A percentile compares a stretch with the other conserved stretches of the same genome.
Evolutionary conservation across 2,329 filamentous ascomycete species (phyloP).

Genomic region (Zymoseptoria tritici): DNA sequence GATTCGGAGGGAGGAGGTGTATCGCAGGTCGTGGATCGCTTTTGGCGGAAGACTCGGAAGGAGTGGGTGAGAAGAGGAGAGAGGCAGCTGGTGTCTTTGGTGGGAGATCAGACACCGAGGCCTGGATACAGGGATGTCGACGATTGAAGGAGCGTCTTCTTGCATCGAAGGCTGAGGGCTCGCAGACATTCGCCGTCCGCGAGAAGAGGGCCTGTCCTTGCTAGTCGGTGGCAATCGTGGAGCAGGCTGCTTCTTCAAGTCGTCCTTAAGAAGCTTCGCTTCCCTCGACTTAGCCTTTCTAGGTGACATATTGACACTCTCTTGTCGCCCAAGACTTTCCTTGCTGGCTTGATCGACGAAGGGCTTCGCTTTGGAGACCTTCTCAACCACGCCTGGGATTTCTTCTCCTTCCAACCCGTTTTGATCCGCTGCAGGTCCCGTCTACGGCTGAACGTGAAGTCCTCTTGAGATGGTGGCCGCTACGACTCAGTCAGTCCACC

Average conservation of each 20-base stretch:
- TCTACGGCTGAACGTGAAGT: constrained; percentile 45
- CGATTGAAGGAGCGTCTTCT: constrained; percentile 14
- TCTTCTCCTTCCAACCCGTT: constrained; percentile 5
- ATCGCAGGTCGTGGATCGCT: constrained; percentile 24
- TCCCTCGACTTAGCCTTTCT: constrained; percentile 14
- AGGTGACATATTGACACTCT: constrained; percentile 33
- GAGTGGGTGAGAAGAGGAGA: constrained; percentile 38
- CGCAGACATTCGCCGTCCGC: constrained; percentile 17
- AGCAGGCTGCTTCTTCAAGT: constrained; percentile 14
- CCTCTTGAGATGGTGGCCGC: constrained; percentile 30
- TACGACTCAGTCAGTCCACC: too few species aligned
- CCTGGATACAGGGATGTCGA: constrained; percentile 18
- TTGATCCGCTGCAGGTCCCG: constrained; percentile 18
- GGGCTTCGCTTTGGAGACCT: not conserved
- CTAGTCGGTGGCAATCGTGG: constrained; percentile 7
- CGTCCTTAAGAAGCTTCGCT: constrained; percentile 10
- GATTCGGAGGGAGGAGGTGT: constrained; percentile 39
- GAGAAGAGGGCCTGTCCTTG: constrained; percentile 25
- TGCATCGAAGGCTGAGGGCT: not conserved
- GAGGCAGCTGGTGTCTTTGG: constrained; percentile 26
- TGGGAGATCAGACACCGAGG: constrained; percentile 3
- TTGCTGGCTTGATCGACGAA: constrained; percentile 2
- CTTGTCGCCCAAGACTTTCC: constrained; percentile 37
- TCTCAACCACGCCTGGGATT: constrained; percentile 20
- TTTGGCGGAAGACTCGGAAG: constrained; percentile 33